Percentiles rank a stretch among this genome's conserved stretches.
Evolutionary conservation across 345 rosid species (phyloP).

Genomic region (Durio zibethinus): DNA sequence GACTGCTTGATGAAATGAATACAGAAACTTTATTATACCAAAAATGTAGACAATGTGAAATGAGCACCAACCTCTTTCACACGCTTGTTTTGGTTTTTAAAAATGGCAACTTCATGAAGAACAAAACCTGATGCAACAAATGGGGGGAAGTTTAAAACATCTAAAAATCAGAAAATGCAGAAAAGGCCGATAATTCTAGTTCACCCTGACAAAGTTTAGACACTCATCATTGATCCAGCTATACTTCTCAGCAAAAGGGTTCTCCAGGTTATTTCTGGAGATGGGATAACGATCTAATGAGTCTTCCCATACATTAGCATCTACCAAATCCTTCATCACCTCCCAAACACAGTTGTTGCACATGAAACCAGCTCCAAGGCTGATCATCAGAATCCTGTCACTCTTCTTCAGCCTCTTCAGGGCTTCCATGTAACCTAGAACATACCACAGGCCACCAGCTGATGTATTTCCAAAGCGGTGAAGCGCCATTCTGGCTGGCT

Average conservation of each 20-base stretch:
- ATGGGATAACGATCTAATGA: conserved; percentile 38
- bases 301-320: conserved; percentile 47
- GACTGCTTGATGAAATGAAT: not conserved
- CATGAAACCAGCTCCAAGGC: too few relatives aligned
- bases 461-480: conserved; percentile 73
- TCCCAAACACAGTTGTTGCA: conserved; percentile 37
- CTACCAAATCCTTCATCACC: conserved; percentile 36
- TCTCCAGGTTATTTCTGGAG: not conserved
- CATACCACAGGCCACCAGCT: conserved; percentile 79
- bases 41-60: not conserved
- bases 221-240: conserved; percentile 29
- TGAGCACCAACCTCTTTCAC: not conserved
- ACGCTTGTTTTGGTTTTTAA: not conserved
- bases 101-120: not conserved
- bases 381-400: too few relatives aligned
- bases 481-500: too few relatives aligned
- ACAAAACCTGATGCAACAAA: not conserved
- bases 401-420: too few relatives aligned
- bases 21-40: not conserved
- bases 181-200: too few relatives aligned
- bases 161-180: too few relatives aligned
- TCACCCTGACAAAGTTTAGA: not conserved
- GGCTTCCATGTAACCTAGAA: conserved; percentile 33
- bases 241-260: conserved; percentile 31
- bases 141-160: too few relatives aligned